Base-by-base conservation (phyloP, 345 rosid genomes). In the Rhodamnia argentea region DNA sequence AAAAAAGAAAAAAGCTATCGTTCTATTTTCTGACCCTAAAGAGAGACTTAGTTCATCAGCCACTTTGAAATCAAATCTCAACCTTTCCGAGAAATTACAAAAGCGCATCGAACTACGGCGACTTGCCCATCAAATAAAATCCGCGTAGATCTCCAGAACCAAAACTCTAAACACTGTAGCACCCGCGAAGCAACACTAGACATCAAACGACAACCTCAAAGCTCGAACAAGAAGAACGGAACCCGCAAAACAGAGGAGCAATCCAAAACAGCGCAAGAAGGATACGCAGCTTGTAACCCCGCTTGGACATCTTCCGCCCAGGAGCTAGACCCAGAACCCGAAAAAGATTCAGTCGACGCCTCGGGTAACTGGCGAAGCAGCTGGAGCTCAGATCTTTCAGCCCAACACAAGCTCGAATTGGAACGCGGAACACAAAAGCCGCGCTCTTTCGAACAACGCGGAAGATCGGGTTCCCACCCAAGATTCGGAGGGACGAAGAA, bases 241-340 rank as follows among this genome's bases (percentile, higher is more conserved):
- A 85, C 82, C 53, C 58, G 64, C 60, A n/a, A 37, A 84, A 16
- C 52, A n/a, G 44, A 47, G 3, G 44, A 47, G 20, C 29, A 50
- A n/a, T 64, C 85, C 85, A 64, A 37, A 37, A 70, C 26, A 86
- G 81, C 37, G 56, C 74, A 7, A 1, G 37, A 89, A 96, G 96
- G 99, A 97, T 97, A 97, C 99, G 99, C 83, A 97, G 96, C 94
- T 97, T 96, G 89, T 94, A 97, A 90, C 98, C 99, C 89, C 98
- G 98, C 93, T 94, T 95, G 85, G 98, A 93, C 98, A 95, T 95
- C 86, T 60, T 86, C 83, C 56, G 27, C 87, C 58, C 84, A 55
- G 57, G 24, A 74, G 83, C 26, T 57, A 5, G 44, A 75, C 32
- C 70, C 26, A 53, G 51, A 83, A 47, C 23, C 85, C 56, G 74